Evolutionary conservation across 805 yeast species (phyloP), one percentile per base, ranked within the genome.

Genomic region (Ogataea siamensis): DNA sequence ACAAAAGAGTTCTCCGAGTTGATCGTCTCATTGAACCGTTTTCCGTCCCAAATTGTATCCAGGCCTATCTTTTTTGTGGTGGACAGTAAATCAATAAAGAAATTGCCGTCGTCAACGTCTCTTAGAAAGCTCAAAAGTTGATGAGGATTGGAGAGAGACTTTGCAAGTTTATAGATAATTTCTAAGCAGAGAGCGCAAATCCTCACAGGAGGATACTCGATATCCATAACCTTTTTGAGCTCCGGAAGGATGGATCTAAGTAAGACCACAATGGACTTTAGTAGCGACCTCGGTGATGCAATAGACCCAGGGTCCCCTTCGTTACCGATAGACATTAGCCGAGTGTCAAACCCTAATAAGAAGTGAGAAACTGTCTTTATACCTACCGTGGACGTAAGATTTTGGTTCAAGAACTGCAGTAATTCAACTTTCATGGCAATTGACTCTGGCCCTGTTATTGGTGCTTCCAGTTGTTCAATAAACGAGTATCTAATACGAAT

Each of bases 401-500:
- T 75, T 3, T 58, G 55, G 30, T 67, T 62, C 35, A 89, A 53
- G 50, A 83, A 83, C 21, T 76, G 68, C 35, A 91, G 59, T 5
- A 88, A 58, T 11, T 72, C 70, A 20, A 77, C 55, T 52, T 87
- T 87, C 10, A 78, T 53, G 5, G 61, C 64, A 22, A 80, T 57
- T 12, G 64, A 62, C 5, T 66, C 61, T 6, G 64, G 58, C n/a
- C 53, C 47, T 1, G 62, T 59, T 26, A 71, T 66, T 6, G 50
- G 66, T 5, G 76, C 50, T 29, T 74, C 80, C 15, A 83, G 51
- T 52, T 87, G 95, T 27, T 77, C 74, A 28, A 86, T 78, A 42
- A 88, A 79, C 0, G 87, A 78, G 49, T 74, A 76, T 43, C 83
- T 76, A 25, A 91, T 83, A 47, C 89, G 71, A 2, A 73, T 65